Base-by-base conservation (phyloP, 768 basidiomycete genomes). In the Lactifluus hygrophoroides region DNA sequence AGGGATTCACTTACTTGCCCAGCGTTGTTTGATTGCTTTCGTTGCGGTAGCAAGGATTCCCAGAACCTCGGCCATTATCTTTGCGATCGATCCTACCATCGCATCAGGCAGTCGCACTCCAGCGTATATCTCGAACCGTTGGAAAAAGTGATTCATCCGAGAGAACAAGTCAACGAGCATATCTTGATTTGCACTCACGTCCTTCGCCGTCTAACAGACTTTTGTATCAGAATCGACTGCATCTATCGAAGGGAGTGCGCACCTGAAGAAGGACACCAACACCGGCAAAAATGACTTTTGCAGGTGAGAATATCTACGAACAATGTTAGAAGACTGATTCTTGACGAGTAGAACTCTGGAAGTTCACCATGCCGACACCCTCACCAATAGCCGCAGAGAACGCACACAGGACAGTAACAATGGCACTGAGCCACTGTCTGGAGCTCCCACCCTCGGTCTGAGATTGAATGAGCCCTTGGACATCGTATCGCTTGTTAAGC, bases 1-100 rank as follows among this genome's bases (percentile, higher is more conserved):
- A 28, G 5, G 21, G 25, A 35, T 35, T 1, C 8, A 38, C 46
- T 28, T 5, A 55, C 54, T 38, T 37, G 37, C 19, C 9, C 35
- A 28, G 19, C 54, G 19, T 16, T 40, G 37, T 13, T 19, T 55
- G 30, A 55, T 48, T 28, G 23, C 37, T 21, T 55, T 40, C 5
- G 54, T 55, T 8, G 54, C 37, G 8, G 48, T 40, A 1, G 54
- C 54, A 17, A 48, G 46, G 46, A 55, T 47, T 38, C 37, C 54
- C 1, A 55, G 54, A 16, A 55, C 37, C n/a, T 55, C 54, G 7
- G 28, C 46, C 37, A 48, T 55, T 37, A 48, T 48, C 37, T 55
- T 28, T 21, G 34, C 19, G 11, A 47, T 55, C 35, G 38, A 17
- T 6, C 32, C 35, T 9, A 10, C 48, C 54, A 40, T 55, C n/a